Percentiles rank a stretch among this genome's conserved stretches.
These are phyloP conservation scores for Trebouxia sp. DNA, from an alignment of 139 green algal species.

Conservation along the genomic window DNA sequence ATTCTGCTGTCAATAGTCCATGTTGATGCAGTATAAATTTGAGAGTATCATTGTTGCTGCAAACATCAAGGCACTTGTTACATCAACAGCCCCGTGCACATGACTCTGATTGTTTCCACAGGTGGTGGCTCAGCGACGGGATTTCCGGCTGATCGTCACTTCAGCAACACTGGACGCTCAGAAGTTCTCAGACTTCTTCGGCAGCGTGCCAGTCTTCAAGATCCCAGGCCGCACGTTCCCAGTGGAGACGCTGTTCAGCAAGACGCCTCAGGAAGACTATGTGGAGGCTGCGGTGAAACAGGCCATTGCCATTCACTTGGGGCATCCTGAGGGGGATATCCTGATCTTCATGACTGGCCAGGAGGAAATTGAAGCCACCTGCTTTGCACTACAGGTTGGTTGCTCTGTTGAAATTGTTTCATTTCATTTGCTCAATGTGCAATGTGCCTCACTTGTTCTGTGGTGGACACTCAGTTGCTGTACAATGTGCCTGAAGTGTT, in stretches of 20 bases:
- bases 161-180: slow-evolving; percentile 90
- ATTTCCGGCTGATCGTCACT: slow-evolving; percentile 98
- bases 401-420: no score
- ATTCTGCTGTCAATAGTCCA: neutral
- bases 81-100: neutral
- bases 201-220: slow-evolving; percentile 85
- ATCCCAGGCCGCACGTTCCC: slow-evolving; percentile 98
- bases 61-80: neutral
- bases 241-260: slow-evolving; percentile 91
- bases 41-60: neutral
- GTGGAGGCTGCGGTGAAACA: slow-evolving; percentile 97
- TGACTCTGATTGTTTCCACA: neutral
- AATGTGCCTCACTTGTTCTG: neutral
- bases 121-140: slow-evolving; percentile 77
- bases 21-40: neutral
- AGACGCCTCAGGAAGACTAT: slow-evolving; percentile 93
- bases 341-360: slow-evolving; percentile 99
- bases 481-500: no score
- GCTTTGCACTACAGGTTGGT: slow-evolving; percentile 74
- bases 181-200: slow-evolving; percentile 92
- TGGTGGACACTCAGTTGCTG: no score
- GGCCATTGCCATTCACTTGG: slow-evolving; percentile 92
- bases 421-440: no score
- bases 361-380: slow-evolving; percentile 97
- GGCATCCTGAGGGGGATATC: slow-evolving; percentile 90